phyloP scores from a whole-genome alignment of 371 early-diverging fungal genomes.

The Apophysomyces trapeziformis region DNA sequence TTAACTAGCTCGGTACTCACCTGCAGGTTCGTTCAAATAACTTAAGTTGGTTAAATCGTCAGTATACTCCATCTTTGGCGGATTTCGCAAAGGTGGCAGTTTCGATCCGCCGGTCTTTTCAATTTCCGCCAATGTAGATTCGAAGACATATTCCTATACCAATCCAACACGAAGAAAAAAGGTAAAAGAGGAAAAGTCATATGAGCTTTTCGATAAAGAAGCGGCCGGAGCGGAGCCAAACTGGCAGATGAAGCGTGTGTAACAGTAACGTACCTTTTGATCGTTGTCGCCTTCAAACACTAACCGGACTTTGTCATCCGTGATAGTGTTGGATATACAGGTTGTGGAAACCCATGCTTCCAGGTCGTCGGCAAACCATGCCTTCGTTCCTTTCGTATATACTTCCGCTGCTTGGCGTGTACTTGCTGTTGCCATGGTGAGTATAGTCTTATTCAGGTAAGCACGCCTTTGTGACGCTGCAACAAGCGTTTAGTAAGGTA shows the following conservation, averaged over 20 bases:
- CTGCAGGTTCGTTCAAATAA: constrained; percentile 89
- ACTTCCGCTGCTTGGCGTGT: constrained; percentile 52
- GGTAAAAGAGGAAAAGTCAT: neutral
- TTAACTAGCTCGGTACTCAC: constrained; percentile 43
- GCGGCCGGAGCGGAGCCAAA: neutral
- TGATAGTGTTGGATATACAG: constrained; percentile 52
- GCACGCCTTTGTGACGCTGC: neutral
- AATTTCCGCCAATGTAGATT: constrained; percentile 73
- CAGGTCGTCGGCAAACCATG: constrained; percentile 86
- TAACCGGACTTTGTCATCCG: constrained; percentile 55
- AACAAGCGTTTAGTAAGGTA: neutral
- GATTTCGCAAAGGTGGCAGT: constrained; percentile 90
- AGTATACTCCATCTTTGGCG: constrained; percentile 84
- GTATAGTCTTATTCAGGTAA: neutral
- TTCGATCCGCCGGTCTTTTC: constrained; percentile 63
- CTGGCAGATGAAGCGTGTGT: constrained; percentile 7
- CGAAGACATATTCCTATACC: constrained; percentile 73
- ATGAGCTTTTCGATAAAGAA: constrained; percentile 5
- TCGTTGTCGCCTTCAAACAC: constrained; percentile 64
- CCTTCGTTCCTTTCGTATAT: constrained; percentile 74
- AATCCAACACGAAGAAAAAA: neutral
- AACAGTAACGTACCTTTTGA: constrained; percentile 41
- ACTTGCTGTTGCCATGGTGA: neutral
- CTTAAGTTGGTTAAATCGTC: constrained; percentile 93
- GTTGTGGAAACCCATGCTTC: constrained; percentile 84